Percentiles rank a stretch among this genome's conserved stretches.
Evolutionary conservation across 495 filamentous ascomycete genomes (phyloP).

Genomic region (Entonaema liquescens): DNA sequence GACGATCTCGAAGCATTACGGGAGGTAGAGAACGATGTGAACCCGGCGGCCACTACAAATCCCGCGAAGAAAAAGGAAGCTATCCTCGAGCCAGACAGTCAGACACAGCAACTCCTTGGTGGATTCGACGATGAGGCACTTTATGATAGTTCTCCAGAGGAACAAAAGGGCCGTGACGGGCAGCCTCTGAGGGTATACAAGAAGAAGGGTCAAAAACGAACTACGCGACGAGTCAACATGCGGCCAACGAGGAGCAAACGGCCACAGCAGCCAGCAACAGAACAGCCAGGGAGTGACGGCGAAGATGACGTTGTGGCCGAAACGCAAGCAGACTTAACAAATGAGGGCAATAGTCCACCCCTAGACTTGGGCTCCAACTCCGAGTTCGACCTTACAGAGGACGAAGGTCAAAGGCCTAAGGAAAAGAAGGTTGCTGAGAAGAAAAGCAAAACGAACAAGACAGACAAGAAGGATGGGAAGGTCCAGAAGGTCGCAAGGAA

Average conservation of each 20-base stretch:
- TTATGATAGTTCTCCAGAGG: slow-evolving; percentile 60
- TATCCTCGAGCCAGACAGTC: slow-evolving; percentile 70
- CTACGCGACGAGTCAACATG: slow-evolving; percentile 81
- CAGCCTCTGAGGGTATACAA: slow-evolving; percentile 73
- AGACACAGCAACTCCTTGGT: slow-evolving; percentile 61
- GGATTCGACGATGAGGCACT: slow-evolving; percentile 66
- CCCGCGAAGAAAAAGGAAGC: slow-evolving; percentile 38
- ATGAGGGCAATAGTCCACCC: slow-evolving; percentile 23
- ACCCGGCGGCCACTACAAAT: slow-evolving; percentile 27
- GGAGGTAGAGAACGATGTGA: slow-evolving; percentile 74
- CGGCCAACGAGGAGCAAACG: slow-evolving; percentile 56
- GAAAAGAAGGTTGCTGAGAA: slow-evolving; percentile 45
- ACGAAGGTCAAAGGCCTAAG: slow-evolving; percentile 50
- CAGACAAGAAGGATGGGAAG: slow-evolving; percentile 54
- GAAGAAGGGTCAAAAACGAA: slow-evolving; percentile 92
- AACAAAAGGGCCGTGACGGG: slow-evolving; percentile 54
- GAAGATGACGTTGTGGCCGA: slow-evolving; percentile 51
- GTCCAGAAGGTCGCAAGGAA: slow-evolving; percentile 70
- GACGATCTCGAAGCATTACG: slow-evolving; percentile 84
- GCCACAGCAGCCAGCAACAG: slow-evolving; percentile 47
- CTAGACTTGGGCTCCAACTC: slow-evolving; percentile 38
- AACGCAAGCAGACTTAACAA: slow-evolving; percentile 52
- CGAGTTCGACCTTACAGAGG: slow-evolving; percentile 31
- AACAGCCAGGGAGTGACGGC: slow-evolving; percentile 25
- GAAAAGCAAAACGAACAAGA: slow-evolving; percentile 44